Evolutionary conservation across 257 asterid species (phyloP).

Genomic region (Rhazya stricta): DNA sequence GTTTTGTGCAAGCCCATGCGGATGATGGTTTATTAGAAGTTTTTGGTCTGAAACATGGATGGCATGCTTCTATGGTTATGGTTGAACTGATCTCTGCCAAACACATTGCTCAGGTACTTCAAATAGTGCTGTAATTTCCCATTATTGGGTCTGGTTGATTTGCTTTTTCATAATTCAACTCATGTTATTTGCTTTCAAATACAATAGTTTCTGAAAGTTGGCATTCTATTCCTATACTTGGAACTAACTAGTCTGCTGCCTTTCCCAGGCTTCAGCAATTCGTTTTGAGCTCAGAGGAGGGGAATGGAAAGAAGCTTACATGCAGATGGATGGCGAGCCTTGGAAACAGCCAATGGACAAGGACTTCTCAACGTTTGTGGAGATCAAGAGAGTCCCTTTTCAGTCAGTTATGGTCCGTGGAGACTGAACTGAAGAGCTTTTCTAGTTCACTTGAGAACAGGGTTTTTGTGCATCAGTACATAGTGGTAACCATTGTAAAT

Average conservation of each 20-base stretch:
- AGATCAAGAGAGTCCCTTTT: constrained; percentile 56
- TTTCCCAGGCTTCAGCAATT: constrained; percentile 60
- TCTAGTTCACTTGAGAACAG: neutral
- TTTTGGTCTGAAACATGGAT: constrained; percentile 84
- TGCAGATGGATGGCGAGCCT: constrained; percentile 96
- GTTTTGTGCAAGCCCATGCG: constrained; percentile 74
- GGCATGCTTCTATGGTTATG: constrained; percentile 98
- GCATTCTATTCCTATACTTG: neutral
- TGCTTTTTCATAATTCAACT: neutral
- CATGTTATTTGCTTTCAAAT: neutral
- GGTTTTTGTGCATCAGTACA: neutral
- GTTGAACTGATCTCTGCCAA: constrained; percentile 75
- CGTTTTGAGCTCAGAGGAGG: constrained; percentile 91
- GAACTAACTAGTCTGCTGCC: neutral
- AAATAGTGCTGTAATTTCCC: neutral
- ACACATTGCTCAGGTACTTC: constrained; percentile 84
- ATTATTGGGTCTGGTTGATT: neutral
- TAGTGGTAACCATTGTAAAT: constrained; percentile 1
- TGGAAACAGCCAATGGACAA: constrained; percentile 81
- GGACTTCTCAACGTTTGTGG: constrained; percentile 68
- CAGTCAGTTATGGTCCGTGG: constrained; percentile 61
- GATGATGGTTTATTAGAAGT: constrained; percentile 75
- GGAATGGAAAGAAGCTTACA: constrained; percentile 70
- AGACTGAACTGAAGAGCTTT: constrained; percentile 24
- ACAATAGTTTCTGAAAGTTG: neutral